Base-by-base conservation (phyloP, 257 asterid genomes). In the Solanum clarkiae region DNA sequence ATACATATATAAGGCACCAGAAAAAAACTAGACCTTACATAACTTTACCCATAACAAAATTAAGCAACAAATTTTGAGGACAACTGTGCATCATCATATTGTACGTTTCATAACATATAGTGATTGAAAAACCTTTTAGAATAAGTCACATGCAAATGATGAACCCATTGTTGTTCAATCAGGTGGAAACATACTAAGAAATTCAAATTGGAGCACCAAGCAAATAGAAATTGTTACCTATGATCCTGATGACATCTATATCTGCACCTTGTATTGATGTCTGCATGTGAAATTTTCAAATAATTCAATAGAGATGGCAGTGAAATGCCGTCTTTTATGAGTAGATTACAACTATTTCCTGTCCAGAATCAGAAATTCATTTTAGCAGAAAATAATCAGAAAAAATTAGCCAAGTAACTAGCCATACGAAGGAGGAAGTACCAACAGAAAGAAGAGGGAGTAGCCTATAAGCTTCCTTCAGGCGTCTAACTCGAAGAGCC, bases 401-500 rank as follows among this genome's bases (percentile, higher is more conserved):
- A 57, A 54, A 26, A 1, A 49, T 17, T 26, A 13, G 20, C 6
- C 60, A n/a, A 66, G 29, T 66, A 65, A 63, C 26, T 3, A 2
- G 20, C 6, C 20, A 26, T 63, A 16, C 6, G 42, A 36, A 36
- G 75, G 6, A 16, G 75, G 71, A 66, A 29, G 53, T 89, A 90
- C 98, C 95, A 45, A 88, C 83, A 88, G 63, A 86, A 87, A 89
- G 47, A 82, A 69, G 90, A 82, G 90, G 90, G 84, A 92, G 55
- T 49, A 84, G 85, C 84, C 77, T 26, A 32, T 85, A 70, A 75
- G 81, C 84, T 53, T 86, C 93, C 59, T 84, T 92, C 81, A 89
- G 59, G 13, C 90, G 90, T 88, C 92, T 88, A 53, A 90, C 65
- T 87, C 94, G 86, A 79, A 86, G 68, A 84, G 89, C 89, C 97